phyloP scores from a whole-genome alignment of 225 moss, liverwort and hornwort genomes.

The Anthoceros angustus region DNA sequence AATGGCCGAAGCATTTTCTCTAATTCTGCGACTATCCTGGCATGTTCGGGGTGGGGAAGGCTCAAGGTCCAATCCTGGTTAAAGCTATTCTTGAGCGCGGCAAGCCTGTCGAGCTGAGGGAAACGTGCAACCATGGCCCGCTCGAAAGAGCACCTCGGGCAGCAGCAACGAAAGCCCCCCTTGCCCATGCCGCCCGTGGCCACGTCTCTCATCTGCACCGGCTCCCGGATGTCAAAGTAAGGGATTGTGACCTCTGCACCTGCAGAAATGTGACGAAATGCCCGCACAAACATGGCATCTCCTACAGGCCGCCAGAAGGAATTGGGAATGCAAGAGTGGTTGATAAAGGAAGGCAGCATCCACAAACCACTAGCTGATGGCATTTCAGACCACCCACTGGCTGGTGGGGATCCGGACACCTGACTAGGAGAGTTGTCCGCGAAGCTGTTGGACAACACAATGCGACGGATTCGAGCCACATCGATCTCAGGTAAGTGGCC shows the following conservation, averaged over 20 bases:
- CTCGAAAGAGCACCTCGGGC: too few relatives aligned
- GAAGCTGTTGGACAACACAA: not conserved
- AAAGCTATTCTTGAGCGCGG: too few relatives aligned
- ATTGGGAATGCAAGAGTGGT: constrained; percentile 77
- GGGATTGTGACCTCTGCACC: constrained; percentile 63
- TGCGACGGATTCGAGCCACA: not conserved
- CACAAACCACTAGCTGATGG: constrained; percentile 31
- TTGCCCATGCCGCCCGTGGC: too few relatives aligned
- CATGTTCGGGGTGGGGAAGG: too few relatives aligned
- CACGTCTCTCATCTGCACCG: constrained; percentile 15
- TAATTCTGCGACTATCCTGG: too few relatives aligned
- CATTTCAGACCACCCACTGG: not conserved
- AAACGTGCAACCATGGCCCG: too few relatives aligned
- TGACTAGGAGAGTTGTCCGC: not conserved
- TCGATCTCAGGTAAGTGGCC: not conserved
- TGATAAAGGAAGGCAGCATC: constrained; percentile 66
- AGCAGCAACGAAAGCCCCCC: too few relatives aligned
- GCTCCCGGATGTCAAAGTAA: constrained; percentile 36
- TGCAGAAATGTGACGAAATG: constrained; percentile 37
- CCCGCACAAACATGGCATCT: constrained; percentile 53
- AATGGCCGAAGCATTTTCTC: too few relatives aligned
- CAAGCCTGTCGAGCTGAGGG: too few relatives aligned
- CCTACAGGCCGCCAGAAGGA: constrained; percentile 51
- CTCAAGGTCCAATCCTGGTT: too few relatives aligned
- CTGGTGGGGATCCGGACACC: not conserved